Percentiles rank a stretch among this genome's conserved stretches.
These are phyloP conservation scores for Saccharomyces pastorianus DNA, from an alignment of 1,139 yeast genomes.

Conservation along the genomic window DNA sequence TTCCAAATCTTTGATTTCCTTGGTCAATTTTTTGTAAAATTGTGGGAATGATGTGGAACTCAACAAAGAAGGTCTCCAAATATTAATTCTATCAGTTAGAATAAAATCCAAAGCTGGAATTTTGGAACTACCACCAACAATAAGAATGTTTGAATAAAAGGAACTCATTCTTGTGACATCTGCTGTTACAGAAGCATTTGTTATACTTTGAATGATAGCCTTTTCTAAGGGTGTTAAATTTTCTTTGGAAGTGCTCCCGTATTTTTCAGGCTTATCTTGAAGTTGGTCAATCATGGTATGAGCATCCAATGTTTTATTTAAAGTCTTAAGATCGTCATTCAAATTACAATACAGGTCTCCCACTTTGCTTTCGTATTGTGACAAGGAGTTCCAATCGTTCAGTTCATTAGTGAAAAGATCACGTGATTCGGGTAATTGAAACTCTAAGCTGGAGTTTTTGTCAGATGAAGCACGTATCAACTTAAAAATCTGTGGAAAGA, in stretches of 20 bases:
- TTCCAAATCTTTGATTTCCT: slow-evolving; percentile 30
- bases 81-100: slow-evolving; percentile 71
- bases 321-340: slow-evolving; percentile 26
- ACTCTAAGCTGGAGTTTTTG: slow-evolving; percentile 13
- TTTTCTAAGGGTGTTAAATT: slow-evolving; percentile 54
- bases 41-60: slow-evolving; percentile 49
- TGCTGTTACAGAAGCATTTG: slow-evolving; percentile 53
- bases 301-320: slow-evolving; percentile 27
- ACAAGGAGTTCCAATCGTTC: slow-evolving; percentile 52
- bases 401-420: slow-evolving; percentile 60
- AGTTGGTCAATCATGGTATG: slow-evolving; percentile 20
- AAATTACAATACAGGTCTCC: slow-evolving; percentile 26
- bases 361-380: slow-evolving; percentile 41
- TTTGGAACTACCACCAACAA: slow-evolving; percentile 89
- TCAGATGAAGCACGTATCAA: slow-evolving; percentile 19
- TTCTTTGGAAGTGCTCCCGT: slow-evolving; percentile 13
- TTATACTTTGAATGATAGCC: slow-evolving; percentile 81
- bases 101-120: slow-evolving; percentile 71
- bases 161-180: slow-evolving; percentile 45
- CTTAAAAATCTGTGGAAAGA: slow-evolving; percentile 69
- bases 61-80: slow-evolving; percentile 67
- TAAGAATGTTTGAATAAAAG: slow-evolving; percentile 69
- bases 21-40: slow-evolving; percentile 39
- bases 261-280: slow-evolving; percentile 10
- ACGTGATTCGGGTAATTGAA: slow-evolving; percentile 37